Conservation (phyloP, 257 asterid genomes). For the Nicotiana undulata region DNA sequence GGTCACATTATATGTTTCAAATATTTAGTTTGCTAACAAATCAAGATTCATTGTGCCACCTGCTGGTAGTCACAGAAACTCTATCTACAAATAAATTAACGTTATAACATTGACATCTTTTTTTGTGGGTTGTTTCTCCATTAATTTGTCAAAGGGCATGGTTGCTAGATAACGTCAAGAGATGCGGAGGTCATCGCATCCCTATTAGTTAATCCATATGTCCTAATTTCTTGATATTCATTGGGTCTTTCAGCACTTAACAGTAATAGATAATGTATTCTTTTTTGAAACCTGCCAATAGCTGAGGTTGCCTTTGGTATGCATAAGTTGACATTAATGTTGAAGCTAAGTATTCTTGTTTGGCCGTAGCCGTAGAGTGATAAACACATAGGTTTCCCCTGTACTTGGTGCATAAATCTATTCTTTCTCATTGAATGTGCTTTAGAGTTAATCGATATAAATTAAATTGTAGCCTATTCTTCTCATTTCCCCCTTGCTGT, state of each 20-base stretch:
- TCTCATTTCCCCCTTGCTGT: neutral
- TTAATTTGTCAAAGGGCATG: neutral
- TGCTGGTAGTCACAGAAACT: neutral
- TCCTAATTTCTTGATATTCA: neutral
- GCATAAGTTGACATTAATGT: neutral
- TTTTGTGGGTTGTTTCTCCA: neutral
- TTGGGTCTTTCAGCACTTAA: neutral
- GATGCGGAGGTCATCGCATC: neutral
- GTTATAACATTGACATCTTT: neutral
- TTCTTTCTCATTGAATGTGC: neutral
- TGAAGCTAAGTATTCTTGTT: neutral
- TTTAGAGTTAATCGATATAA: neutral
- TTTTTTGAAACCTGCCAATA: neutral
- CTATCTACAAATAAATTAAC: neutral
- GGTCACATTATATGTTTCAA: neutral
- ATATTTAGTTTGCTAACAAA: neutral
- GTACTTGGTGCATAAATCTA: neutral
- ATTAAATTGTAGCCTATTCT: neutral
- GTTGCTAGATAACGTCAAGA: neutral
- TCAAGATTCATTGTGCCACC: neutral
- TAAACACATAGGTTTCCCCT: neutral
- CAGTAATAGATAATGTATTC: neutral
- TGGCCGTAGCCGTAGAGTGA: neutral
- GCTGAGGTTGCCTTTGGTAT: neutral
- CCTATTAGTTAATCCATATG: neutral